Percentiles rank a stretch among this genome's conserved stretches.
phyloP scores from a whole-genome alignment of 2,329 filamentous ascomycete species.

The Colletotrichum sp. region DNA sequence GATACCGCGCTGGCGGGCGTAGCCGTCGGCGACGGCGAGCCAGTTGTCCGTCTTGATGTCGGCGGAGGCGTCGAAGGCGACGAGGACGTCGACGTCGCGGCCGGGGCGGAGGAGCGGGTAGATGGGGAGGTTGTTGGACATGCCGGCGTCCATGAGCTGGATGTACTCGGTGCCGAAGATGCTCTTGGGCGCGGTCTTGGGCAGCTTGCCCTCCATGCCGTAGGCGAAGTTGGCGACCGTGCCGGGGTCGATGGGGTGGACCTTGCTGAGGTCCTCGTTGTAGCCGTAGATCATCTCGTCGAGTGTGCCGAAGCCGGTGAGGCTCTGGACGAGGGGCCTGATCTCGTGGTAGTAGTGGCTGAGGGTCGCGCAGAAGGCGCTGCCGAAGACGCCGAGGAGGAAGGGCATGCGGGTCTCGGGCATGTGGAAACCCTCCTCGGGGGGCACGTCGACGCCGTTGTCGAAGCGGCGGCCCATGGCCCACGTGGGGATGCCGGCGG shows the following conservation, averaged over 20 bases:
- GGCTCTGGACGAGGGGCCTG: constrained; percentile 76
- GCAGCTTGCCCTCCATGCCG: constrained; percentile 78
- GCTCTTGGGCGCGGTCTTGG: constrained; percentile 77
- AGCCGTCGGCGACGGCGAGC: constrained; percentile 93
- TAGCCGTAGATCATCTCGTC: constrained; percentile 80
- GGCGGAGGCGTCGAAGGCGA: constrained; percentile 93
- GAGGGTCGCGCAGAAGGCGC: constrained; percentile 93
- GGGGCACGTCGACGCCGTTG: constrained; percentile 69
- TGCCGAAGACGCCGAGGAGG: constrained; percentile 94
- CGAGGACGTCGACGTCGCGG: constrained; percentile 84
- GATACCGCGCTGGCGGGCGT: constrained; percentile 86
- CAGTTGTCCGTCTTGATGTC: constrained; percentile 96
- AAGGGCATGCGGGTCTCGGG: constrained; percentile 86
- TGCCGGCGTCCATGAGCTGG: constrained; percentile 94
- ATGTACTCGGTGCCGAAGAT: constrained; percentile 75
- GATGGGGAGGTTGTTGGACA: constrained; percentile 97
- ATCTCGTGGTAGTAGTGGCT: constrained; percentile 97
- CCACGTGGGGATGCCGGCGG: constrained; percentile 94
- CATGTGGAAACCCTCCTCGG: constrained; percentile 71
- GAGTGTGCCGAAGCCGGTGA: constrained; percentile 77
- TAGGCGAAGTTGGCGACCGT: constrained; percentile 88
- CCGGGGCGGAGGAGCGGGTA: constrained; percentile 92
- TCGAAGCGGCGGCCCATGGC: constrained; percentile 85
- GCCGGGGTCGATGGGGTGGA: constrained; percentile 94
- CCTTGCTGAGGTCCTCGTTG: constrained; percentile 84